A percentile compares a stretch with the other conserved stretches of the same genome.
phyloP scores from a whole-genome alignment of 495 filamentous ascomycete species.

The Filosporella fistucella region DNA sequence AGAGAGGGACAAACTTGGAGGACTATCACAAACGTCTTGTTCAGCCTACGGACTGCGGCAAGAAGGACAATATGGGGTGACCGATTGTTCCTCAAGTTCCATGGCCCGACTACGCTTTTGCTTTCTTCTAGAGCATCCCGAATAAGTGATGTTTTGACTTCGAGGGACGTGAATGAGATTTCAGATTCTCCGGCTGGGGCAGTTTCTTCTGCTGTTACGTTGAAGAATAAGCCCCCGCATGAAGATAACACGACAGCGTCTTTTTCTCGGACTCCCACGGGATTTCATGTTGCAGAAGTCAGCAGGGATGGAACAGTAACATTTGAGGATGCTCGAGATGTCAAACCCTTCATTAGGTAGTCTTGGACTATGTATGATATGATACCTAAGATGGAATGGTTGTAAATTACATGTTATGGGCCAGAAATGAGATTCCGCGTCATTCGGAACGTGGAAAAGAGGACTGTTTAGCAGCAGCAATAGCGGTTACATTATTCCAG shows the following conservation, averaged over 20 bases:
- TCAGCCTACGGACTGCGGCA: slow-evolving; percentile 64
- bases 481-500: no score
- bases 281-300: slow-evolving; percentile 52
- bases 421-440: no score
- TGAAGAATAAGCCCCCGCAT: slow-evolving; percentile 34
- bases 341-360: slow-evolving; percentile 43
- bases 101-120: slow-evolving; percentile 78
- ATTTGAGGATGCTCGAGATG: slow-evolving; percentile 55
- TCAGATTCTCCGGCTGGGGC: slow-evolving; percentile 65
- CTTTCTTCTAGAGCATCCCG: slow-evolving; percentile 77
- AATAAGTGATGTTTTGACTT: slow-evolving; percentile 69
- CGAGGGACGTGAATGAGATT: slow-evolving; percentile 78
- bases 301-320: slow-evolving; percentile 63
- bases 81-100: slow-evolving; percentile 82
- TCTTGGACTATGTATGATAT: slow-evolving; percentile 1
- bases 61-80: slow-evolving; percentile 91
- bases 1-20: slow-evolving; percentile 67
- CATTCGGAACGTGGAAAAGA: no score
- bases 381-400: neutral
- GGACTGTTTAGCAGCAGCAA: no score
- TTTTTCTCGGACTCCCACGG: slow-evolving; percentile 28
- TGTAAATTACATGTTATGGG: no score
- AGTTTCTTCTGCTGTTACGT: slow-evolving; percentile 42
- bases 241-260: slow-evolving; percentile 23
- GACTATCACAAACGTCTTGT: slow-evolving; percentile 51